These are phyloP conservation scores for Candida multigemmis DNA, from an alignment of 805 yeast genomes.

Conservation along the genomic window DNA sequence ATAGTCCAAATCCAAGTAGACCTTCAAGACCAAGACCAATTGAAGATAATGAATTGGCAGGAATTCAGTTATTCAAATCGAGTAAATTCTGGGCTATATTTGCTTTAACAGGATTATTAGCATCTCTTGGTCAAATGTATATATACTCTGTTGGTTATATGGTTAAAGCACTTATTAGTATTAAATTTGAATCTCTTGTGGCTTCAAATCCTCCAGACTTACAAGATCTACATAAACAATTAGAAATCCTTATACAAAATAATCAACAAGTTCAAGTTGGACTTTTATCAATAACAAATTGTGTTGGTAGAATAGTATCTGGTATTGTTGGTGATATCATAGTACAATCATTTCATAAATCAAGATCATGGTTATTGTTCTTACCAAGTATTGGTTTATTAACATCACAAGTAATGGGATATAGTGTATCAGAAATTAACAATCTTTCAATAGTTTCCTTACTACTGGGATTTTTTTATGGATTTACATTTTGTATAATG, in stretches of 20 bases:
- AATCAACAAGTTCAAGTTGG: conserved; percentile 70
- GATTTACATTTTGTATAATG: conserved; percentile 60
- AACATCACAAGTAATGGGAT: conserved; percentile 43
- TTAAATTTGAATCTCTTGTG: conserved; percentile 14
- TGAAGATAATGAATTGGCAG: conserved; percentile 5
- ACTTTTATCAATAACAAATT: conserved; percentile 58
- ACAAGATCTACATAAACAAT: conserved; percentile 4
- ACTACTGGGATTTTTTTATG: conserved; percentile 64
- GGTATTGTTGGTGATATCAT: conserved; percentile 61
- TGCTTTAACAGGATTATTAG: conserved; percentile 26
- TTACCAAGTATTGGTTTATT: conserved; percentile 42
- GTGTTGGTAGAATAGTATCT: conserved; percentile 53
- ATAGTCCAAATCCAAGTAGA: too few species aligned
- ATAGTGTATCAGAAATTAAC: conserved; percentile 17
- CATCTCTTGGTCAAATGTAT: conserved; percentile 38
- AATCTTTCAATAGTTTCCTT: conserved; percentile 42
- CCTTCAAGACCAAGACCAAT: conserved; percentile 3
- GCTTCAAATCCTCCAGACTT: neutral
- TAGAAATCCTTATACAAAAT: conserved; percentile 32
- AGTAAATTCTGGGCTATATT: conserved; percentile 30
- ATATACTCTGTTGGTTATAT: conserved; percentile 38
- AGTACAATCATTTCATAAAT: conserved; percentile 31
- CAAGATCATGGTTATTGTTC: conserved; percentile 46
- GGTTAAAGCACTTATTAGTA: conserved; percentile 25
- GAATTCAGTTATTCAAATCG: conserved; percentile 9